Base-by-base conservation (phyloP, 768 basidiomycete genomes). In the Lentinula raphanica region DNA sequence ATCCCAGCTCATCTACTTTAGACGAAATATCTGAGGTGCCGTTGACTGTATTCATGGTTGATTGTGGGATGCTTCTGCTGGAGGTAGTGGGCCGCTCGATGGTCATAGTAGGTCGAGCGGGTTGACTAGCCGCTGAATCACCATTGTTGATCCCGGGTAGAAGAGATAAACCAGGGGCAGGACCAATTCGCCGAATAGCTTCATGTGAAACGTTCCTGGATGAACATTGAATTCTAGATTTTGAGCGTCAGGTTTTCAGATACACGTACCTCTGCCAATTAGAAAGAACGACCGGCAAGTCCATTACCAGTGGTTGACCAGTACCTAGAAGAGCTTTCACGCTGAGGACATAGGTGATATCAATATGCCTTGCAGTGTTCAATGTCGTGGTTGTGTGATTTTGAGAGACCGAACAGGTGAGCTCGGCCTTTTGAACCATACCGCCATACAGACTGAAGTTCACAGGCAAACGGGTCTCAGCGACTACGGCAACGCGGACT, bases 351-450 rank as follows among this genome's bases (percentile, higher is more conserved):
- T 95, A 96, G 0, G 83, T 87, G 48, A 96, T 86, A 66, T 95
- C 92, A 56, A 96, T 88, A 66, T 92, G 87, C 59, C 90, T 74
- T 12, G 91, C 94, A 9, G 88, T 80, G 57, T 86, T 91, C 62
- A 94, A 75, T 9, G 93, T 88, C 27, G 91, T 86, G 7, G 90
- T 87, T 12, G 88, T 88, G 64, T 93, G 90, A 25, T 84, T 83
- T 7, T 80, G 75, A 0, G 88, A 85, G 31, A 97, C 79, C 63
- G 79, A 74, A 62, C 88, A 88, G 8, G 74, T 77, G 45, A 95
- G 74, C 66, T 96, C 94, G 3, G 85, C 83, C 58, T 82, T 84
- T 64, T 88, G 84, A 58, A 83, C 81, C 21, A 80, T 80, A 4
- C 87, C 91, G 15, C 86, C 86, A 64, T 86, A 87, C 61, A 97